Conservation (phyloP, 1,139 yeast genomes). For the Lodderomyces theae region DNA sequence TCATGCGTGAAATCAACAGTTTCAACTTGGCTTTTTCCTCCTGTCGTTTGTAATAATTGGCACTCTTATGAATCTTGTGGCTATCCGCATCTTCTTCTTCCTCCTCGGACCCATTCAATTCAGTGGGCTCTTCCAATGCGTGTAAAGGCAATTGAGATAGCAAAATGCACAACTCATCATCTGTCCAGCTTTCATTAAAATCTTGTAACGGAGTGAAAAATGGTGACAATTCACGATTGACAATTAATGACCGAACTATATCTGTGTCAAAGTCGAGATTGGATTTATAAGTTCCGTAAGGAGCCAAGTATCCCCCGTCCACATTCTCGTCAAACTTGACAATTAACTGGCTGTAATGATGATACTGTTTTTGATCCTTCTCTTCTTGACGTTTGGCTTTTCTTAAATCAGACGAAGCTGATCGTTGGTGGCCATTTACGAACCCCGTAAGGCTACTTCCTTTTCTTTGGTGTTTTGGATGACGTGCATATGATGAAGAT, state of each 20-base stretch:
- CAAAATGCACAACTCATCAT: slow-evolving; percentile 61
- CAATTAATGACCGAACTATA: slow-evolving; percentile 64
- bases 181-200: slow-evolving; percentile 71
- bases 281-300: slow-evolving; percentile 79
- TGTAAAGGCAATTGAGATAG: slow-evolving; percentile 57
- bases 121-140: slow-evolving; percentile 57
- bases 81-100: slow-evolving; percentile 50
- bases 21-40: slow-evolving; percentile 53
- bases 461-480: slow-evolving; percentile 12
- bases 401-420: slow-evolving; percentile 22
- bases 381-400: slow-evolving; percentile 42
- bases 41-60: slow-evolving; percentile 48
- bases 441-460: background rate
- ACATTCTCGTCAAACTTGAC: slow-evolving; percentile 60
- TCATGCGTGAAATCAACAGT: slow-evolving; percentile 46
- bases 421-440: slow-evolving; percentile 9
- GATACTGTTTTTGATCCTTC: slow-evolving; percentile 49
- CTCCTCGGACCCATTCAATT: slow-evolving; percentile 52
- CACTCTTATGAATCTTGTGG: slow-evolving; percentile 55
- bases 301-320: slow-evolving; percentile 82
- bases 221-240: slow-evolving; percentile 70
- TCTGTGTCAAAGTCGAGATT: slow-evolving; percentile 73
- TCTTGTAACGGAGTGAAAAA: slow-evolving; percentile 89
- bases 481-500: slow-evolving; percentile 20
- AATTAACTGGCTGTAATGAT: slow-evolving; percentile 54